A percentile compares a stretch with the other conserved stretches of the same genome.
Evolutionary conservation across 164 flowering plant genomes (phyloP).

Genomic region (Chloranthus sessilifolius): DNA sequence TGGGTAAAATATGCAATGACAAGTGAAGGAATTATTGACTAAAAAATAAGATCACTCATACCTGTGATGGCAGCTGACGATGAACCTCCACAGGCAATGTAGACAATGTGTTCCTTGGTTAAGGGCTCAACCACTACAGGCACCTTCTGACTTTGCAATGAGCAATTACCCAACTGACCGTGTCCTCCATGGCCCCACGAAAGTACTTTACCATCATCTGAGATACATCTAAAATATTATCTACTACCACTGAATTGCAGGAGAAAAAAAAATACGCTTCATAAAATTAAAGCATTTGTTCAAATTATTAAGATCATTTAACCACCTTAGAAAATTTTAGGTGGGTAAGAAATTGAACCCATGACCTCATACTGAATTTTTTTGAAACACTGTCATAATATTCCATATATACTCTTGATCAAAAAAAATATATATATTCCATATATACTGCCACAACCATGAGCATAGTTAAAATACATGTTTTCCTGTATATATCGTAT

Average conservation of each 20-base stretch:
- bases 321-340: too few species aligned
- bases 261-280: not conserved
- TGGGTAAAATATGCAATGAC: too few species aligned
- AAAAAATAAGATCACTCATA: constrained; percentile 20
- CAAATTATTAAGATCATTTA: too few species aligned
- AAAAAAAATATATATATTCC: too few species aligned
- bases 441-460: not conserved
- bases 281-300: too few species aligned
- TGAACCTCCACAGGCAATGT: constrained; percentile 81
- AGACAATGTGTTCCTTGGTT: constrained; percentile 39
- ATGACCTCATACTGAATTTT: too few species aligned
- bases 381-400: too few species aligned
- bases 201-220: constrained; percentile 77
- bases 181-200: constrained; percentile 98
- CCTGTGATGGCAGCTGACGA: constrained; percentile 89
- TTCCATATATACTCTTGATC: too few species aligned
- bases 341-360: too few species aligned
- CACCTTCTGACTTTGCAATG: constrained; percentile 52
- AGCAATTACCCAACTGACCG: constrained; percentile 85
- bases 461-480: too few species aligned
- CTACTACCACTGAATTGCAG: not conserved
- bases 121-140: constrained; percentile 68
- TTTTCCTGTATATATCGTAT: too few species aligned
- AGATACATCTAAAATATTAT: constrained; percentile 11
- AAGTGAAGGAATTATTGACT: too few species aligned